A percentile compares a stretch with the other conserved stretches of the same genome.
phyloP scores from a whole-genome alignment of 441 rosid species.

The Flueggea neowawraea region DNA sequence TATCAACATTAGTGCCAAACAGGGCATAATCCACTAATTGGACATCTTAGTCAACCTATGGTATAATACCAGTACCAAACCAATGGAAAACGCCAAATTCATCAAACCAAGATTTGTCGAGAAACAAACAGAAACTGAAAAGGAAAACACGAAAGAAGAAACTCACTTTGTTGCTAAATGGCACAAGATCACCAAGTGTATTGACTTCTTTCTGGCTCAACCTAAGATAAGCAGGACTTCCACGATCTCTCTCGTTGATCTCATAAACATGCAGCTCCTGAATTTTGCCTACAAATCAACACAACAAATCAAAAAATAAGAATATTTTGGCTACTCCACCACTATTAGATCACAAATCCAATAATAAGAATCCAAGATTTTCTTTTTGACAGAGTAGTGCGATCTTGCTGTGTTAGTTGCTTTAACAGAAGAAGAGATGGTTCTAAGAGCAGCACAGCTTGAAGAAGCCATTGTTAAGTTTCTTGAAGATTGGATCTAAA shows the following conservation, averaged over 20 bases:
- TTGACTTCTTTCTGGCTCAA: slow-evolving; percentile 69
- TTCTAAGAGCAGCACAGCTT: not conserved
- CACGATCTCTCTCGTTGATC: slow-evolving; percentile 80
- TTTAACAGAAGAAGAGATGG: not conserved
- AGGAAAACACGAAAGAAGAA: not conserved
- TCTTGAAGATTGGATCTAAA: too few relatives aligned
- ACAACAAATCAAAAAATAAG: too few relatives aligned
- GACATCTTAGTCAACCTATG: too few relatives aligned
- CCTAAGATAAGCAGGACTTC: slow-evolving; percentile 76
- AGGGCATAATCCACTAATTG: too few relatives aligned
- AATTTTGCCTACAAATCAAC: slow-evolving; percentile 33
- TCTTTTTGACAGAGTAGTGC: not conserved
- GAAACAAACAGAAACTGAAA: slow-evolving; percentile 6
- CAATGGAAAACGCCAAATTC: too few relatives aligned
- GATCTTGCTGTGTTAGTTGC: not conserved
- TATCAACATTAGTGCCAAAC: too few relatives aligned
- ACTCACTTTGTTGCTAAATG: slow-evolving; percentile 79
- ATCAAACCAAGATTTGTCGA: not conserved
- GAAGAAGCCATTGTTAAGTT: not conserved
- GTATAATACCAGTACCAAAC: too few relatives aligned
- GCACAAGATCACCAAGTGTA: slow-evolving; percentile 89
- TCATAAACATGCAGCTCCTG: slow-evolving; percentile 80
- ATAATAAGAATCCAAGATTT: not conserved
- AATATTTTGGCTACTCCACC: too few relatives aligned
- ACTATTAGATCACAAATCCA: not conserved